Percentiles rank a stretch among this genome's conserved stretches.
phyloP scores from a whole-genome alignment of 495 filamentous ascomycete genomes.

The Talaromyces nanjingensis region DNA sequence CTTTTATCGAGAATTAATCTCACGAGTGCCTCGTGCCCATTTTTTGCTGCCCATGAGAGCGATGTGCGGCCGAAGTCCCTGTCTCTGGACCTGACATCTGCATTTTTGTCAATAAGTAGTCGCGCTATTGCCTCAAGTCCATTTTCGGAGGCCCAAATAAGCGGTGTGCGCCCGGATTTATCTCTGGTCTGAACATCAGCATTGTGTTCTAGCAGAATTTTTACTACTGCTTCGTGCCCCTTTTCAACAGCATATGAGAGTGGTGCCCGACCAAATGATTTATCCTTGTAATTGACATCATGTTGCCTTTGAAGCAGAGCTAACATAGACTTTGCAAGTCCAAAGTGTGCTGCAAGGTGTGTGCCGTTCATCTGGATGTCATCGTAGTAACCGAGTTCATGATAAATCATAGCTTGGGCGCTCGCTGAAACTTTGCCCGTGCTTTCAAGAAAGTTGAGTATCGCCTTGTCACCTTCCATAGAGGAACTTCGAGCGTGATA shows the following conservation, averaged over 20 bases:
- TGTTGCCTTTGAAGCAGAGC: conserved; percentile 4
- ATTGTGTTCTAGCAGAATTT: conserved; percentile 17
- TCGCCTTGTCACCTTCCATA: not conserved
- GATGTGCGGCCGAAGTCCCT: conserved; percentile 13
- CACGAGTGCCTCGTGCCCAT: conserved; percentile 18
- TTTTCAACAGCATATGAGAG: conserved; percentile 30
- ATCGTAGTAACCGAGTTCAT: conserved; percentile 3
- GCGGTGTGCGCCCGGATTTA: conserved; percentile 12
- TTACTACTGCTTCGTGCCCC: conserved; percentile 24
- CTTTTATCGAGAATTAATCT: conserved; percentile 12
- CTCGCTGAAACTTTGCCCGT: conserved; percentile 9
- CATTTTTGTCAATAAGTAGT: conserved; percentile 12
- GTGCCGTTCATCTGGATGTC: not conserved
- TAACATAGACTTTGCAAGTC: conserved; percentile 8
- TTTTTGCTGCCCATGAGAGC: conserved; percentile 18
- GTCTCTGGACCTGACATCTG: conserved; percentile 15
- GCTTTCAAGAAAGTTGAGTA: conserved; percentile 12
- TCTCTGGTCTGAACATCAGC: conserved; percentile 19
- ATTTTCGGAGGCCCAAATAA: conserved; percentile 17
- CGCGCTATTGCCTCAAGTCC: conserved; percentile 18
- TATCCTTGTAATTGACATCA: conserved; percentile 5
- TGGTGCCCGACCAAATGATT: conserved; percentile 12
- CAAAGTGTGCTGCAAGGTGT: conserved; percentile 14
- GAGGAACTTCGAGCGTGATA: conserved; percentile 14
- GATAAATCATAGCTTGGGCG: conserved; percentile 14